phyloP scores from a whole-genome alignment of 75 land plant species.

The Selaginella moellendorffii region DNA sequence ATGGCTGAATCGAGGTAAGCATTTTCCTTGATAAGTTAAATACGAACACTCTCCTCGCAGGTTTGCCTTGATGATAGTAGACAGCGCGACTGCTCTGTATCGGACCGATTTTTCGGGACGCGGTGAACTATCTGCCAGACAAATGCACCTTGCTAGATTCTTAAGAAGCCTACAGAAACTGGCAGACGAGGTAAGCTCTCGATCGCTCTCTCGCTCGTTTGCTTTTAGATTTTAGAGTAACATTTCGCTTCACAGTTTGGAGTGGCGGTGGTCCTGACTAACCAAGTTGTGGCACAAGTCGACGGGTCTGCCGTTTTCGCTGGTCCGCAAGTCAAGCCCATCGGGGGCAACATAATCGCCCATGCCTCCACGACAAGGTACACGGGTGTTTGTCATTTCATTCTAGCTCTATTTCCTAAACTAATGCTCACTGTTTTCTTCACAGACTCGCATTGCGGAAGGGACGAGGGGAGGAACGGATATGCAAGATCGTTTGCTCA shows the following conservation, averaged over 20 bases:
- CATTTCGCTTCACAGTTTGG: slow-evolving; percentile 43
- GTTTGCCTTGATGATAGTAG: slow-evolving; percentile 91
- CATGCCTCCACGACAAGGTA: slow-evolving; percentile 97
- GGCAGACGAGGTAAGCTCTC: slow-evolving; percentile 66
- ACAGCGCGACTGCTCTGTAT: slow-evolving; percentile 89
- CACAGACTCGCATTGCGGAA: slow-evolving; percentile 78
- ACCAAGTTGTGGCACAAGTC: slow-evolving; percentile 98
- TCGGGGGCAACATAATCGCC: slow-evolving; percentile 96
- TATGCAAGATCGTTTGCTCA: too few species aligned
- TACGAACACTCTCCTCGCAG: slow-evolving; percentile 15
- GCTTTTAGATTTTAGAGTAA: neutral
- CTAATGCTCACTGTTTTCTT: too few species aligned
- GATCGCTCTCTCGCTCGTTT: neutral
- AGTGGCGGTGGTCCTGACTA: slow-evolving; percentile 85
- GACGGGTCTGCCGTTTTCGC: slow-evolving; percentile 92
- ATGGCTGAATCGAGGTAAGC: slow-evolving; percentile 80
- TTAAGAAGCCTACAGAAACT: slow-evolving; percentile 84
- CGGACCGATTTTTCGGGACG: slow-evolving; percentile 90
- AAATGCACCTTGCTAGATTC: slow-evolving; percentile 94
- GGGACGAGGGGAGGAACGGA: slow-evolving; percentile 81
- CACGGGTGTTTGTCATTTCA: too few species aligned
- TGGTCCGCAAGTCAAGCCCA: slow-evolving; percentile 93
- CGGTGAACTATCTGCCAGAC: slow-evolving; percentile 87
- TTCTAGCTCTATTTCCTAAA: too few species aligned
- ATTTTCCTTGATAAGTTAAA: neutral